A percentile compares a stretch with the other conserved stretches of the same genome.
Conservation (phyloP, 768 basidiomycete species). For the Pleurotus salmoneostramineus region DNA sequence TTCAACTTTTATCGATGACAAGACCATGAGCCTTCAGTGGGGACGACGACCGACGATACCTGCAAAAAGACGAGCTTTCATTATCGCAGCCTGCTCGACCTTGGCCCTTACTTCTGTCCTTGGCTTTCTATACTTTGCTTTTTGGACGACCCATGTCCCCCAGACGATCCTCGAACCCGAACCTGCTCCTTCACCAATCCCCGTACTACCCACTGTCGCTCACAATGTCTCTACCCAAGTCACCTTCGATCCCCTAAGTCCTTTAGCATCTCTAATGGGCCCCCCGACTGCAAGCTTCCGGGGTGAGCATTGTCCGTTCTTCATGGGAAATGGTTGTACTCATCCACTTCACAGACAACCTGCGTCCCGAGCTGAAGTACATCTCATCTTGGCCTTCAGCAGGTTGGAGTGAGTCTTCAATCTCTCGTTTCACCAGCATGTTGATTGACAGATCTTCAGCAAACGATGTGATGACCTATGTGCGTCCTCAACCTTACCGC, state of each 20-base stretch:
- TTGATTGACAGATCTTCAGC: constrained; percentile 31
- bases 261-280: constrained; percentile 30
- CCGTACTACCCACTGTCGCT: not conserved
- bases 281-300: constrained; percentile 54
- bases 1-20: not conserved
- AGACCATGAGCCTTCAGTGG: not conserved
- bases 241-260: constrained; percentile 13
- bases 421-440: constrained; percentile 5
- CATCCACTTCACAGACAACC: constrained; percentile 40
- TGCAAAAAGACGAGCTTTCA: constrained; percentile 15
- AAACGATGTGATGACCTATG: constrained; percentile 77
- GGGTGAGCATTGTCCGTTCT: constrained; percentile 28
- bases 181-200: not conserved
- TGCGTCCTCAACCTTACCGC: constrained; percentile 20
- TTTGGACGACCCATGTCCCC: constrained; percentile 16
- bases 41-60: not conserved
- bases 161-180: not conserved
- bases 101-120: constrained; percentile 25
- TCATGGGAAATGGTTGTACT: not conserved
- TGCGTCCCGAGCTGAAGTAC: constrained; percentile 56
- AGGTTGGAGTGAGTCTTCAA: constrained; percentile 61
- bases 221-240: not conserved
- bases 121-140: constrained; percentile 18
- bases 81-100: constrained; percentile 22
- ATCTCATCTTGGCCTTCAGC: constrained; percentile 73